A percentile compares a stretch with the other conserved stretches of the same genome.
phyloP scores from a whole-genome alignment of 2,329 filamentous ascomycete genomes.

The Pseudocercospora fuligena region DNA sequence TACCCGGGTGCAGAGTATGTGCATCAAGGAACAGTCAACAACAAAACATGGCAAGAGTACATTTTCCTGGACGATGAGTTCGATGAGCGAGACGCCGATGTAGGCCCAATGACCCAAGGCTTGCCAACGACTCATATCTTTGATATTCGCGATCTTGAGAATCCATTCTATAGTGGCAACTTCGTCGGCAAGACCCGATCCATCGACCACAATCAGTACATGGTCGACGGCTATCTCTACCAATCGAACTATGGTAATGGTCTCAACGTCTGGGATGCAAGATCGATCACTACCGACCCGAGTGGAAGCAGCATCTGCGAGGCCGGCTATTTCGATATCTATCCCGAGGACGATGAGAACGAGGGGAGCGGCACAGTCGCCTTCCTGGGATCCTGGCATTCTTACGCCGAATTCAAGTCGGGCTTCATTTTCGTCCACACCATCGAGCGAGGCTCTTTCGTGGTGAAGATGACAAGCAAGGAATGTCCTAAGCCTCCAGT shows the following conservation, averaged over 20 bases:
- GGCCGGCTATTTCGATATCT: conserved; percentile 57
- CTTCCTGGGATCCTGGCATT: conserved; percentile 52
- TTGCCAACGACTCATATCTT: conserved; percentile 50
- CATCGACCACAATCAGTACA: conserved; percentile 52
- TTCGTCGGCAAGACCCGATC: conserved; percentile 41
- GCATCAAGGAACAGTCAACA: conserved; percentile 59
- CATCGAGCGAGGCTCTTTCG: conserved; percentile 57
- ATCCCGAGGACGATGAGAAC: conserved; percentile 54
- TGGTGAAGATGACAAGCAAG: conserved; percentile 46
- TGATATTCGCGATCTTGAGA: conserved; percentile 52
- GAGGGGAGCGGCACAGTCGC: conserved; percentile 44
- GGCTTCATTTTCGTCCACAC: conserved; percentile 59
- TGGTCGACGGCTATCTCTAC: conserved; percentile 44
- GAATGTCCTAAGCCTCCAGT: conserved; percentile 25
- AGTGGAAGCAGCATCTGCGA: conserved; percentile 52
- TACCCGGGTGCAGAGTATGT: conserved; percentile 57
- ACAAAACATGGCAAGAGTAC: conserved; percentile 47
- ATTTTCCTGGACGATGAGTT: conserved; percentile 61
- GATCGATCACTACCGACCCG: conserved; percentile 47
- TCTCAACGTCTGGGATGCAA: conserved; percentile 44
- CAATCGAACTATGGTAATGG: conserved; percentile 46
- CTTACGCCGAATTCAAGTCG: conserved; percentile 55
- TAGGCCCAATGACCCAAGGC: conserved; percentile 37
- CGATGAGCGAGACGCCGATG: conserved; percentile 48
- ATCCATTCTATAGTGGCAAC: conserved; percentile 47